Conservation (phyloP, 23 red algal genomes). For the Cyanidiococcus yangmingshanensis region DNA sequence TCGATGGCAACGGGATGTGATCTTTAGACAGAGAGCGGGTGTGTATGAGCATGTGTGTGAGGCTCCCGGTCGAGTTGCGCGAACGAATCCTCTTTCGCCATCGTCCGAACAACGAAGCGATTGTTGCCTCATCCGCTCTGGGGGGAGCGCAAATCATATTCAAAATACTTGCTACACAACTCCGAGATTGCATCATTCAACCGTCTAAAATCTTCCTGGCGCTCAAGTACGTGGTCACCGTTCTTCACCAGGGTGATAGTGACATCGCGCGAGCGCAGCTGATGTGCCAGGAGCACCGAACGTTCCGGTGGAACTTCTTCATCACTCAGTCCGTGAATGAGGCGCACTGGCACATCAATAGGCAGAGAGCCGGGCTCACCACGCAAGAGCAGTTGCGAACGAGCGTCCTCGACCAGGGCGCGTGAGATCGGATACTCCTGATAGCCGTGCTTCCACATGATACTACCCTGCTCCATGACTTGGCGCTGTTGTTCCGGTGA, state of each 20-base stretch:
- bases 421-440: constrained; percentile 67
- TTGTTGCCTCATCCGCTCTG: constrained; percentile 41
- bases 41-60: too few relatives aligned
- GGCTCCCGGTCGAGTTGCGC: too few relatives aligned
- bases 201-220: constrained; percentile 68
- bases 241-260: constrained; percentile 61
- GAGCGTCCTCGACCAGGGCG: constrained; percentile 66
- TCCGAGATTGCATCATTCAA: constrained; percentile 61
- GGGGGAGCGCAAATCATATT: constrained; percentile 68
- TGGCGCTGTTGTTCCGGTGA: constrained; percentile 33
- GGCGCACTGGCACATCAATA: constrained; percentile 54
- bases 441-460: constrained; percentile 62
- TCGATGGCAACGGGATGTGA: too few relatives aligned
- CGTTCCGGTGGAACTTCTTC: constrained; percentile 73
- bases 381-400: constrained; percentile 50
- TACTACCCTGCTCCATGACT: constrained; percentile 44
- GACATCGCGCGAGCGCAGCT: constrained; percentile 51
- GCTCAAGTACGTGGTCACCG: constrained; percentile 74
- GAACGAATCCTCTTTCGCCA: too few relatives aligned
- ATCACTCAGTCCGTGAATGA: constrained; percentile 84
- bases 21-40: too few relatives aligned
- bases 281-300: constrained; percentile 47
- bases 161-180: constrained; percentile 59
- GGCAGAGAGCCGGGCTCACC: constrained; percentile 45
- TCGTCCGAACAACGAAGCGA: too few relatives aligned